A percentile compares a stretch with the other conserved stretches of the same genome.
Evolutionary conservation across 495 filamentous ascomycete genomes (phyloP).

Genomic region (Penicillium mononematosum): DNA sequence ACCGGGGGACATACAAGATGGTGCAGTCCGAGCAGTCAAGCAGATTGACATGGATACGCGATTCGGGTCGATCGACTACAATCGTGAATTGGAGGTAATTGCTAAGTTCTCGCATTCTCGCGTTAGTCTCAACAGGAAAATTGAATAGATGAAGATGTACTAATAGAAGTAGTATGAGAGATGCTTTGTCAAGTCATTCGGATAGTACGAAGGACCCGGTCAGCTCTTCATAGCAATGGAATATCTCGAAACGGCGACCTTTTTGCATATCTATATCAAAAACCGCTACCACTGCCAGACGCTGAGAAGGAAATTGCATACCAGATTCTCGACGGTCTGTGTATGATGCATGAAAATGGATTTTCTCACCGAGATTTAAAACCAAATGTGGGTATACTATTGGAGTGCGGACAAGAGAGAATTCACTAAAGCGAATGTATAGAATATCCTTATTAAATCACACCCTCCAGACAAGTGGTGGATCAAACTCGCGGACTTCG

Average conservation of each 20-base stretch:
- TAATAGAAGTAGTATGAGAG: conserved; percentile 12
- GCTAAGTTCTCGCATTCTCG: conserved; percentile 40
- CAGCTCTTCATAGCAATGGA: conserved; percentile 41
- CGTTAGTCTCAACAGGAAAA: background rate
- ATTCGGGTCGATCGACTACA: conserved; percentile 23
- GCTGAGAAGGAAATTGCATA: conserved; percentile 33
- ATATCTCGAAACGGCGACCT: conserved; percentile 31
- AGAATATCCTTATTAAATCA: conserved; percentile 16
- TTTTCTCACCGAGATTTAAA: conserved; percentile 54
- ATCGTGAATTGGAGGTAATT: conserved; percentile 42
- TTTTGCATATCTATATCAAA: conserved; percentile 13
- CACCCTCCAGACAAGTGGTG: conserved; percentile 29
- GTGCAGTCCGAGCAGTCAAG: conserved; percentile 17
- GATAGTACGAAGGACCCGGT: conserved; percentile 32
- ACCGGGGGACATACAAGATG: background rate
- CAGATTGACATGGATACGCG: conserved; percentile 18
- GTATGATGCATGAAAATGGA: conserved; percentile 46
- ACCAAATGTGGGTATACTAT: conserved; percentile 38
- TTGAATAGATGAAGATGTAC: background rate
- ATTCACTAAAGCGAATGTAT: background rate
- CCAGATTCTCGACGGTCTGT: conserved; percentile 47
- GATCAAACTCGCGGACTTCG: conserved; percentile 38
- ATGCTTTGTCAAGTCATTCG: conserved; percentile 35
- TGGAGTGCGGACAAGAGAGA: background rate
- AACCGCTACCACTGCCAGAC: conserved; percentile 31